Evolutionary conservation across 441 rosid species (phyloP).

Genomic region (Croton setiger): DNA sequence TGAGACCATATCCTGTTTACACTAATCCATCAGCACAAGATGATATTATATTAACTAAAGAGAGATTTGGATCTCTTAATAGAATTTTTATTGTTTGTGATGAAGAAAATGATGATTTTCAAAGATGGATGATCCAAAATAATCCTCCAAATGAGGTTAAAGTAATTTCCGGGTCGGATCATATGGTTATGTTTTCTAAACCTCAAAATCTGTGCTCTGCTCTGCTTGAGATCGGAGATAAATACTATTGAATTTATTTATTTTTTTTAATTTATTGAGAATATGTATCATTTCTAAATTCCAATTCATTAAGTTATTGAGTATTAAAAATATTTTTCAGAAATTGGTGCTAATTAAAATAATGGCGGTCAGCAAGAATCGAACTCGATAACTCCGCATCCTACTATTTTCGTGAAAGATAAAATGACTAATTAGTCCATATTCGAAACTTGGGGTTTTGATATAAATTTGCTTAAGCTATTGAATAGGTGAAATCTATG

Average conservation of each 20-base stretch:
- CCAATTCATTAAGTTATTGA: too few relatives aligned
- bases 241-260: neutral
- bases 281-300: too few relatives aligned
- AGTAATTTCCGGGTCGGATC: conserved; percentile 35
- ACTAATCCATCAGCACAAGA: conserved; percentile 1
- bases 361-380: too few relatives aligned
- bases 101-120: conserved; percentile 27
- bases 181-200: conserved; percentile 41
- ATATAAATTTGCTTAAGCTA: too few relatives aligned
- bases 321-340: too few relatives aligned
- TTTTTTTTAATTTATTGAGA: too few relatives aligned
- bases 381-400: too few relatives aligned
- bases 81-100: conserved; percentile 36
- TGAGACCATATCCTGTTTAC: conserved; percentile 21
- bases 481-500: too few relatives aligned
- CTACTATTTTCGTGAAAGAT: too few relatives aligned
- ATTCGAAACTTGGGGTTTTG: too few relatives aligned
- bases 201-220: conserved; percentile 26
- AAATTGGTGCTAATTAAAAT: too few relatives aligned
- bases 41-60: conserved; percentile 20
- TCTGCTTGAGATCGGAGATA: conserved; percentile 29
- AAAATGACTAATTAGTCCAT: too few relatives aligned
- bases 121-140: conserved; percentile 32
- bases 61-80: conserved; percentile 27
- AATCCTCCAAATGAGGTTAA: conserved; percentile 30